phyloP scores from a whole-genome alignment of 331 rosid species.

The Spiraea crenata region DNA sequence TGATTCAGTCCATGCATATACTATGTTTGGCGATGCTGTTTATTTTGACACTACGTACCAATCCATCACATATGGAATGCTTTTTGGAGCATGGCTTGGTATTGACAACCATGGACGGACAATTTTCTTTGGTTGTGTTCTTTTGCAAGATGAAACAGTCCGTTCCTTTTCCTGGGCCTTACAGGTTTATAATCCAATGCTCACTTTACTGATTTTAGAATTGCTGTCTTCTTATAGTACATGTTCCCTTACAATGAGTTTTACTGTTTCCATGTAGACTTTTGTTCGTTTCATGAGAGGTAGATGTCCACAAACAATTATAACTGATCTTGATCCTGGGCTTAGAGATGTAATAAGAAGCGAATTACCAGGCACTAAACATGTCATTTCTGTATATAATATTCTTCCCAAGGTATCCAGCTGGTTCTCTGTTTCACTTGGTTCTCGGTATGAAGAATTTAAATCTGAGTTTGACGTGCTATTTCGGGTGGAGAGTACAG shows the following conservation, averaged over 20 bases:
- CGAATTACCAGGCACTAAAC: conserved; percentile 70
- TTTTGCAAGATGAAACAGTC: conserved; percentile 85
- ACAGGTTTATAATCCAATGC: conserved; percentile 65
- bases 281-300: conserved; percentile 86
- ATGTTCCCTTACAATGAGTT: conserved; percentile 24
- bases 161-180: conserved; percentile 89
- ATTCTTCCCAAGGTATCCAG: conserved; percentile 61
- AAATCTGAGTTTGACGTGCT: conserved; percentile 68
- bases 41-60: conserved; percentile 72
- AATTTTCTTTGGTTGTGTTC: conserved; percentile 72
- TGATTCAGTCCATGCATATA: conserved; percentile 60
- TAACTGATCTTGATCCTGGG: conserved; percentile 78
- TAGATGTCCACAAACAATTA: conserved; percentile 80
- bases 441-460: conserved; percentile 75
- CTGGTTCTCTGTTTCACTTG: conserved; percentile 77
- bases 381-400: conserved; percentile 58
- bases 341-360: conserved; percentile 69
- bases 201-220: conserved; percentile 33
- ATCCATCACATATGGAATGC: conserved; percentile 81
- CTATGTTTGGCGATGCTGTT: conserved; percentile 79
- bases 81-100: conserved; percentile 95
- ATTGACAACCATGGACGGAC: conserved; percentile 82
- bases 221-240: conserved; percentile 26
- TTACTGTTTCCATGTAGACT: conserved; percentile 49
- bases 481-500: conserved; percentile 62